Evolutionary conservation across 2,329 filamentous ascomycete species (phyloP).

Genomic region (Dactylellina parvicollis): DNA sequence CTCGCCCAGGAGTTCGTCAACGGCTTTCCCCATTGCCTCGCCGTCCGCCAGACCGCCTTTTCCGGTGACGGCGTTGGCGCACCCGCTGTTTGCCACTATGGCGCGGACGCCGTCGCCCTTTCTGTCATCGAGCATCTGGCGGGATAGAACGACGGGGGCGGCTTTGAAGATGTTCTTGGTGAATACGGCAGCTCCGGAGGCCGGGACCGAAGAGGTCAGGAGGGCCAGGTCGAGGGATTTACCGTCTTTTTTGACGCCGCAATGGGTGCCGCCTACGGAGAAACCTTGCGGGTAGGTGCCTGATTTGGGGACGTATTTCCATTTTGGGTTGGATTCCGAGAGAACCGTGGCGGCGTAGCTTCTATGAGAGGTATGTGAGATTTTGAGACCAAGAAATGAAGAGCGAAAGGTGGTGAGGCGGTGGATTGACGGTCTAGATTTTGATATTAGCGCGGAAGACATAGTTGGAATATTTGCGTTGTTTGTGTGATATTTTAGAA

Average conservation of each 20-base stretch:
- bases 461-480: slow-evolving; percentile 27
- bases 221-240: slow-evolving; percentile 90
- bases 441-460: slow-evolving; percentile 29
- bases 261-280: slow-evolving; percentile 83
- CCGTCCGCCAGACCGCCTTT: slow-evolving; percentile 90
- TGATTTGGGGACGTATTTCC: slow-evolving; percentile 85
- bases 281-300: slow-evolving; percentile 94
- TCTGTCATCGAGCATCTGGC: slow-evolving; percentile 74
- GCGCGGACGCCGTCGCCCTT: slow-evolving; percentile 77
- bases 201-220: slow-evolving; percentile 84
- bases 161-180: slow-evolving; percentile 99
- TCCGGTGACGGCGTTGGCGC: slow-evolving; percentile 96
- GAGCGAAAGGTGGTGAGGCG: slow-evolving; percentile 3
- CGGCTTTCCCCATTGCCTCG: slow-evolving; percentile 78
- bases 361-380: slow-evolving; percentile 55
- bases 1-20: slow-evolving; percentile 70
- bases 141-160: slow-evolving; percentile 87
- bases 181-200: slow-evolving; percentile 89
- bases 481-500: slow-evolving; percentile 43
- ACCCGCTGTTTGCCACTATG: slow-evolving; percentile 93
- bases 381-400: not conserved
- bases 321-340: slow-evolving; percentile 72
- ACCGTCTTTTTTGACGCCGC: slow-evolving; percentile 93
- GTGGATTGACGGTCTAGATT: slow-evolving; percentile 17
- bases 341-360: slow-evolving; percentile 63